Base-by-base conservation (phyloP, 495 filamentous ascomycete species). In the Ramalina intermedia region DNA sequence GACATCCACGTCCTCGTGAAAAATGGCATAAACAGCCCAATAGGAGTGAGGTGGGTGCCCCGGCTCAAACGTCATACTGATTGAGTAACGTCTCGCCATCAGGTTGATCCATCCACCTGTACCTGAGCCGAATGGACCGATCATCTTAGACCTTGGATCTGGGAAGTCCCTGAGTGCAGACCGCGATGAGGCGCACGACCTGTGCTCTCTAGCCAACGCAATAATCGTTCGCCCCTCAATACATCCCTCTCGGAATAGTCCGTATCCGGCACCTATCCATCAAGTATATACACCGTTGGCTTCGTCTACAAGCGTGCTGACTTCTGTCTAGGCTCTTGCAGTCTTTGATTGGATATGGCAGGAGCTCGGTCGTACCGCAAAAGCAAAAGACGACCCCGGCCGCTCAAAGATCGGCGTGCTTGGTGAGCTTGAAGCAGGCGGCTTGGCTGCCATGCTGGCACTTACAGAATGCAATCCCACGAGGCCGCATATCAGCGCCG, bases 381-480 rank as follows among this genome's bases (percentile, higher is more conserved):
- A 18, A 7, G 9, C 4, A 40, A 24, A 8, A 40, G 40, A 16
- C 4, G 12, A 24, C 5, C 37, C 45, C 1, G 33, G 55, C 23
- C 62, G 63, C 6, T 48, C 57, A 1, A 58, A 61, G 6, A 48
- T 80, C 1, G 67, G 66, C 27, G 62, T 80, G 17, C 66, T 66
- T 47, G 77, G 76, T 29, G 68, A 72, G 26, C 68, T 76, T 21
- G 57, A 76, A 17, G 77, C 76, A 8, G 77, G 74, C 13, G 69
- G 70, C 0, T 60, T 80, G 27, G 75, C 77, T 2, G 61, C 70
- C 2, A 79, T 75, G 72, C 66, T 81, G 12, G 70, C 75, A 0
- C 58, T 81, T 39, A 81, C 76, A 36, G 77, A 81, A 63, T 71
- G 73, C 17, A 62, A 63, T 16, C 51, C 57, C 12, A 58, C 57